Base-by-base conservation (phyloP, 2,329 filamentous ascomycete species). In the Alternaria postmessia region DNA sequence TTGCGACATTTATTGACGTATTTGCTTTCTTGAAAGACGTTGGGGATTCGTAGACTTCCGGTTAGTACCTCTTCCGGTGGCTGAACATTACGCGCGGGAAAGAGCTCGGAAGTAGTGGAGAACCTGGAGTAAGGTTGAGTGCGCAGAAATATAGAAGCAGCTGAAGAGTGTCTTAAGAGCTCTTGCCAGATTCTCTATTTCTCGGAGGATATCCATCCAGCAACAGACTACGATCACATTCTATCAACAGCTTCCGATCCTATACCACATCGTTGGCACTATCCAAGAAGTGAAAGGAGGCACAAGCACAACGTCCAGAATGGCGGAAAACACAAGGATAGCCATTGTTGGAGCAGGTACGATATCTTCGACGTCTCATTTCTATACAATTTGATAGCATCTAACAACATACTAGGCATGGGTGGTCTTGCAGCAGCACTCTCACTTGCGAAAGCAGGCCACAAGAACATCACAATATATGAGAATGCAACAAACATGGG, bases 371-470 rank as follows among this genome's bases (percentile, higher is more conserved):
- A 26, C 20, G 52, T 39, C 16, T 26, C 18, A 43, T 7, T 24
- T 28, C 16, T 14, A 1, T 42, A 12, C 14, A 24, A 16, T 20
- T 30, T 12, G 28, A 41, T 30, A 36, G 20, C 18, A 28, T 39
- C 61, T 74, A 48, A 73, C 61, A 30, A 58, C 2, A 11, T 16
- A n/a, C 4, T 14, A 90, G 90, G 91, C 65, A 94, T 95, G 91
- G 91, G 91, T 53, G 92, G 92, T 28, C 82, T 94, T 28, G 87
- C 89, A 58, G 85, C 83, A 52, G 91, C 91, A 7, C 84, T 94
- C 36, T 87, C 91, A 12, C 85, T 94, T 36, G 91, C 91, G 41
- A 90, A 90, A 79, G 88, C 89, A 69, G 92, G 91, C 7, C 94
- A 94, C 79, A 86, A 83, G 65, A 81, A 90, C 58, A 89, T 94